Evolutionary conservation across 2,329 filamentous ascomycete species (phyloP).

Genomic region (Xylariaceae sp.): DNA sequence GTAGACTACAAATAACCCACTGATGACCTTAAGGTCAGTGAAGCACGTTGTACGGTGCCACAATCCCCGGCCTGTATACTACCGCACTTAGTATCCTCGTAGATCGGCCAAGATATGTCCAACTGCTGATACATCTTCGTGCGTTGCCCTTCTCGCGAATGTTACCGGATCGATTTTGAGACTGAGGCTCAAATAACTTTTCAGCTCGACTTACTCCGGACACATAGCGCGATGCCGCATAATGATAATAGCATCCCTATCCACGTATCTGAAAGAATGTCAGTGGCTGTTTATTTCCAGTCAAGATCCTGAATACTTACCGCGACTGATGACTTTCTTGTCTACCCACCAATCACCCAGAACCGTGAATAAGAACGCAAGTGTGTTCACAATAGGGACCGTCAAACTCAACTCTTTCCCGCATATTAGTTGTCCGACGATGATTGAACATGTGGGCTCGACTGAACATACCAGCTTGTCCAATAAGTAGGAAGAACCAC

Average conservation of each 20-base stretch:
- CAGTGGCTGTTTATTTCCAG: background rate
- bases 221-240: conserved; percentile 26
- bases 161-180: no score
- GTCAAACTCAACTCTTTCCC: conserved; percentile 78
- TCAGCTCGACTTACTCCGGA: conserved; percentile 25
- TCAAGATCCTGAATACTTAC: conserved; percentile 42
- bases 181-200: no score
- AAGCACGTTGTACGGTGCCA: no score
- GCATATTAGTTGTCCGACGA: conserved; percentile 2
- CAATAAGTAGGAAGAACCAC: conserved; percentile 95
- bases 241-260: conserved; percentile 25
- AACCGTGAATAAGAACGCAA: conserved; percentile 95
- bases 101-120: no score
- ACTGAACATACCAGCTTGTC: conserved; percentile 70
- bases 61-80: no score
- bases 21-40: no score
- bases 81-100: no score
- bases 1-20: no score
- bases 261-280: conserved; percentile 22
- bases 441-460: background rate
- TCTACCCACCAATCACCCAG: conserved; percentile 94
- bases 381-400: conserved; percentile 89
- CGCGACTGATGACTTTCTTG: conserved; percentile 79
- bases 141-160: no score
- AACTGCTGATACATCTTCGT: no score